Base-by-base conservation (phyloP, 2,329 filamentous ascomycete species). In the Hortaea werneckii region DNA sequence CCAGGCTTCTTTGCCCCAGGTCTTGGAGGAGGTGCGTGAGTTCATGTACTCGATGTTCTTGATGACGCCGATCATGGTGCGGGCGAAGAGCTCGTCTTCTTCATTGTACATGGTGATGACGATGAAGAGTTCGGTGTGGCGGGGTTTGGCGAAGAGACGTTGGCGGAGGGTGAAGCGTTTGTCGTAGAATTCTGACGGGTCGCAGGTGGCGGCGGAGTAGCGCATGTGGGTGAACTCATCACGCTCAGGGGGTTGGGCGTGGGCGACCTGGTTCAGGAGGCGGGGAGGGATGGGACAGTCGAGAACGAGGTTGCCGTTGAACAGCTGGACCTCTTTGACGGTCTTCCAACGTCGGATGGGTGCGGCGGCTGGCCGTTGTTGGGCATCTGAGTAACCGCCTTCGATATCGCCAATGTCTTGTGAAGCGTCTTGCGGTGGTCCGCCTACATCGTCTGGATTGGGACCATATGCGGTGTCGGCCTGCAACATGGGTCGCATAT, bases 21-120 rank as follows among this genome's bases (percentile, higher is more conserved):
- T 96, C 70, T 95, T 94, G 69, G 88, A 95, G 64, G 85, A 87
- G 40, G 83, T 87, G 42, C 90, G 80, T 50, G 85, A 87, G 67
- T 92, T 95, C 86, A 98, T 95, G 73, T 90, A 89, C 65, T 95
- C 90, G 56, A 98, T 87, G 65, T 98, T 98, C 72, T 98, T 96
- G 74, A 96, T 90, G 5, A 98, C 88, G 65, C 92, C 92, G 42
- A 83, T 86, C 87, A 98, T 87, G 4, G 92, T 96, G 37, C 92
- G 82, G 26, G 92, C 88, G 63, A 98, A 95, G 49, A 95, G 74
- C 54, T 96, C 82, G 58, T 98, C 92, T 65, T 98, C 90, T 62
- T 98, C 92, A 62, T 98, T 98, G 72, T 98, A 98, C 90, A 95
- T 95, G 47, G 90, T 96, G 44, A 96, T 80, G 30, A 89, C 90